phyloP scores from a whole-genome alignment of 306 rosid genomes.

The Prunus mume region DNA sequence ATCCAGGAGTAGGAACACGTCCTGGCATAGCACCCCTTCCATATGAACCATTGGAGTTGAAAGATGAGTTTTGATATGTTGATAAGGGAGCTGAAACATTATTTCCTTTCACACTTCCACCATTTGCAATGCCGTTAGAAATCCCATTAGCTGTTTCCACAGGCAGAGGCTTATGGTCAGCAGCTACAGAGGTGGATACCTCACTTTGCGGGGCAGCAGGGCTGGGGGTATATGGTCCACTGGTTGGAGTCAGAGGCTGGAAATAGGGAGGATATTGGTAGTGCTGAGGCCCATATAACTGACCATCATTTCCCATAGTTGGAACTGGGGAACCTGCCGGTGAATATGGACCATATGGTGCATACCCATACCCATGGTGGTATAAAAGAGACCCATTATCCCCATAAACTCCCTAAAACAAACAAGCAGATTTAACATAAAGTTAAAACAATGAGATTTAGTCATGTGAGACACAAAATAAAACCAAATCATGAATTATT shows the following conservation, averaged over 20 bases:
- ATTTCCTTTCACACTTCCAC: slow-evolving; percentile 55
- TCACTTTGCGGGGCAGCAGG: slow-evolving; percentile 62
- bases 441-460: not conserved
- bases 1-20: slow-evolving; percentile 63
- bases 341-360: slow-evolving; percentile 80
- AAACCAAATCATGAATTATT: not conserved
- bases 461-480: not conserved
- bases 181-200: slow-evolving; percentile 54
- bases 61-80: slow-evolving; percentile 35
- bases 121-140: slow-evolving; percentile 49
- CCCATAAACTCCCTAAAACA: slow-evolving; percentile 75
- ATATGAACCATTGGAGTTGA: slow-evolving; percentile 43
- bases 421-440: not conserved
- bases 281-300: slow-evolving; percentile 89
- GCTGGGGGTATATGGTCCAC: slow-evolving; percentile 55
- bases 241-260: slow-evolving; percentile 78
- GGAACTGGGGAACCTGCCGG: slow-evolving; percentile 96
- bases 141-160: slow-evolving; percentile 64
- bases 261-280: slow-evolving; percentile 94
- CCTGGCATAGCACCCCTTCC: slow-evolving; percentile 54
- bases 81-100: slow-evolving; percentile 39
- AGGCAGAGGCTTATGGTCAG: slow-evolving; percentile 71
- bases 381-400: slow-evolving; percentile 84
- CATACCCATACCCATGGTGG: slow-evolving; percentile 88
- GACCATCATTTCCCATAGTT: slow-evolving; percentile 93